Percentiles rank a stretch among this genome's conserved stretches.
phyloP scores from a whole-genome alignment of 2,329 filamentous ascomycete species.

The Colletotrichum coccodes region DNA sequence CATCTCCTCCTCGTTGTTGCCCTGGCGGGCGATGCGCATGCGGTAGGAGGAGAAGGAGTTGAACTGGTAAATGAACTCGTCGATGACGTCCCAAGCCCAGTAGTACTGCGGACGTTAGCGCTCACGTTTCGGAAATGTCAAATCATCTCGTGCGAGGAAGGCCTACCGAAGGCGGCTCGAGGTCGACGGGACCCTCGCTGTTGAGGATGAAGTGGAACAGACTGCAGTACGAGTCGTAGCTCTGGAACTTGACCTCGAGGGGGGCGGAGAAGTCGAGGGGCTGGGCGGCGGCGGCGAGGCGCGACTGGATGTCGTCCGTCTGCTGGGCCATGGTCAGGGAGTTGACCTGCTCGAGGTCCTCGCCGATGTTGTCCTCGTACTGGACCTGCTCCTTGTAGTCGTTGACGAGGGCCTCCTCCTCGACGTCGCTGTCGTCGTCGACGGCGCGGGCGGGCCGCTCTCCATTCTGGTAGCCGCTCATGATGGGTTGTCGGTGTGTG shows the following conservation, averaged over 20 bases:
- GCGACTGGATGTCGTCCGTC: slow-evolving; percentile 91
- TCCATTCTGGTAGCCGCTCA: slow-evolving; percentile 73
- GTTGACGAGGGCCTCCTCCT: slow-evolving; percentile 95
- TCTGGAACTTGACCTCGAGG: slow-evolving; percentile 96
- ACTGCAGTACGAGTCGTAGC: slow-evolving; percentile 99
- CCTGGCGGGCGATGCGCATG: slow-evolving; percentile 85
- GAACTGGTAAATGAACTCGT: slow-evolving; percentile 99
- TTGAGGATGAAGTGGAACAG: slow-evolving; percentile 99
- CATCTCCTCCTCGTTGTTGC: slow-evolving; percentile 91
- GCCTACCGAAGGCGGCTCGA: slow-evolving; percentile 95
- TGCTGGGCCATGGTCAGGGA: slow-evolving; percentile 77
- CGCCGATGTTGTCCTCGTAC: slow-evolving; percentile 87
- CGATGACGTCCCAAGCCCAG: slow-evolving; percentile 99
- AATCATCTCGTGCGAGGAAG: no score
- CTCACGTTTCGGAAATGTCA: slow-evolving; percentile 1
- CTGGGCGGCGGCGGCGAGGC: slow-evolving; percentile 90
- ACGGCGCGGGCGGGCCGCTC: slow-evolving; percentile 65
- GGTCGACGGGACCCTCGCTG: slow-evolving; percentile 97
- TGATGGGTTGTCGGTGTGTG: slow-evolving; percentile 41
- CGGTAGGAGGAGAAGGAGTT: slow-evolving; percentile 99
- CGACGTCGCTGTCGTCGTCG: slow-evolving; percentile 89
- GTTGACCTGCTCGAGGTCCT: slow-evolving; percentile 77
- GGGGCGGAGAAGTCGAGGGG: slow-evolving; percentile 96
- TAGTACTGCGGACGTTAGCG: slow-evolving; percentile 76
- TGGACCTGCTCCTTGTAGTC: slow-evolving; percentile 97